Percentiles rank a stretch among this genome's conserved stretches.
These are phyloP conservation scores for Claviceps fusiformis DNA, from an alignment of 2,329 filamentous ascomycete species.

Conservation along the genomic window DNA sequence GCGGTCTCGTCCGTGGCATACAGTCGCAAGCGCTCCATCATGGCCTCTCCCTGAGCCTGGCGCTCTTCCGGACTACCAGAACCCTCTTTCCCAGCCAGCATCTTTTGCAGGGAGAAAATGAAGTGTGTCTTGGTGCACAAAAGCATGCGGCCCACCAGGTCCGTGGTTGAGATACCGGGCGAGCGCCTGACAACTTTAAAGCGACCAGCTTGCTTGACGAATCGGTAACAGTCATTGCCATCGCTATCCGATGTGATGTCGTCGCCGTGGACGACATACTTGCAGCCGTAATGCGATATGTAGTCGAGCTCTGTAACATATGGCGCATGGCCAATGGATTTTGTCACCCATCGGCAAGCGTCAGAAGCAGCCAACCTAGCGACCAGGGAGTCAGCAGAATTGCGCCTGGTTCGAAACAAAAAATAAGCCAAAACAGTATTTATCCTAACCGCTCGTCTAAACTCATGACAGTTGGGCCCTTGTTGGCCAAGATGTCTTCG, in stretches of 20 bases:
- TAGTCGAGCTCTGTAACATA: conserved; percentile 90
- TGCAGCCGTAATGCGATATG: conserved; percentile 91
- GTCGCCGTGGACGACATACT: conserved; percentile 91
- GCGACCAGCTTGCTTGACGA: conserved; percentile 82
- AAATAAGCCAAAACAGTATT: not conserved
- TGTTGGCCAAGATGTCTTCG: conserved; percentile 89
- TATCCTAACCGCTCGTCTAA: conserved; percentile 59
- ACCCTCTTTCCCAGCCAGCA: conserved; percentile 59
- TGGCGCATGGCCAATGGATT: conserved; percentile 70
- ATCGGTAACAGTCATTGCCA: conserved; percentile 94
- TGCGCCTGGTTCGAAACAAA: not conserved
- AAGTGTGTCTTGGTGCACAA: conserved; percentile 92
- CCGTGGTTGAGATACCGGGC: conserved; percentile 91
- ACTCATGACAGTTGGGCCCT: conserved; percentile 95
- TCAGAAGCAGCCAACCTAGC: conserved; percentile 72
- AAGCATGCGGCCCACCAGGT: conserved; percentile 95
- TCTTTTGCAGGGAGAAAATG: conserved; percentile 62
- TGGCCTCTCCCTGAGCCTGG: conserved; percentile 46
- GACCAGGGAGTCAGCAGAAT: not conserved
- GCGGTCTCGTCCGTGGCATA: conserved; percentile 84
- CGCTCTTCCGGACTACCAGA: conserved; percentile 56
- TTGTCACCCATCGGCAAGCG: conserved; percentile 88
- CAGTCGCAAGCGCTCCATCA: conserved; percentile 64
- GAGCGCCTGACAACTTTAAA: conserved; percentile 97
- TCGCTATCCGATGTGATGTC: conserved; percentile 91